Base-by-base conservation (phyloP, 371 early-diverging fungal species). In the Quaeritorhiza haematococci region DNA sequence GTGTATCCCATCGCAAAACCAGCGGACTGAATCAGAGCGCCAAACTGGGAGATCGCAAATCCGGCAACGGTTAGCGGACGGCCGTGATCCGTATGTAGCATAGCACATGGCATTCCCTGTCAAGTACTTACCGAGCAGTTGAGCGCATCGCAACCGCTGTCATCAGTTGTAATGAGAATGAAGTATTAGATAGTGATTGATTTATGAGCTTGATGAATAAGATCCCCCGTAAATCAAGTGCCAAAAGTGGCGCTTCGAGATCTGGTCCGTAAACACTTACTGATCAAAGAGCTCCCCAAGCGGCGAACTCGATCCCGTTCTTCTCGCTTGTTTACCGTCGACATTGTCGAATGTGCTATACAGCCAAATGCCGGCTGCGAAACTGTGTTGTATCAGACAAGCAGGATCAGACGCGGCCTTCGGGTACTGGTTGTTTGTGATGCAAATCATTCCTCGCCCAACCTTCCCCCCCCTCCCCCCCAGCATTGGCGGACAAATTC, bases 321-420 rank as follows among this genome's bases (percentile, higher is more conserved):
- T 77, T 52, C 98, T 81, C 8, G 99, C 99, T 72, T 99, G 98
- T 73, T 93, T 93, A 47, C 99, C 99, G 72, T 99, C 99, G 50
- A 98, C 89, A 63, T 91, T 92, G 73, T 99, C 99, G 68, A 96
- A 90, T 2, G 96, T 92, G 48, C 91, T 92, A 71, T 97, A 98
- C 32, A 95, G 66, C 88, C 93, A 97, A 56, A 98, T 68, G 30
- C 91, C 91, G 27, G 88, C 60, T 6, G 88, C 90, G 75, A 86
- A 93, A 59, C 87, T 89, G 53, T 6, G 75, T 65, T n/a, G n/a
- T n/a, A n/a, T n/a, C n/a, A n/a, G n/a, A n/a, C n/a, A 49, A 41
- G n/a, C 10, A 53, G 33, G n/a, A 33, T 27, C 28, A 15, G 56
- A n/a, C 38, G 56, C n/a, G n/a, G n/a, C n/a, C n/a, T n/a, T n/a